phyloP scores from a whole-genome alignment of 2,329 filamentous ascomycete species.

The Ceratocystis ficicola region DNA sequence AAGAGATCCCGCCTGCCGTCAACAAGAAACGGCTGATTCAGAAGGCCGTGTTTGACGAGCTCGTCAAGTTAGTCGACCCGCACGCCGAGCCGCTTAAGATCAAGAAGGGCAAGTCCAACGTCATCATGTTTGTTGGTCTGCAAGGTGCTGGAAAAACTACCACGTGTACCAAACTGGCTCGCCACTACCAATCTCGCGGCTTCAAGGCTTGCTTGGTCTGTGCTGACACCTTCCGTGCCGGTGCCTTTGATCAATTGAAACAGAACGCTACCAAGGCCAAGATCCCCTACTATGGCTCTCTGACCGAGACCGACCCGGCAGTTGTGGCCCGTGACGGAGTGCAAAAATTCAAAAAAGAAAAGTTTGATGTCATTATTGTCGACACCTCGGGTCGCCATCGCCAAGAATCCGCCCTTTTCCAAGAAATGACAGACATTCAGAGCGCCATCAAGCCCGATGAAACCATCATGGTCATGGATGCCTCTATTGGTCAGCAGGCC shows the following conservation, averaged over 20 bases:
- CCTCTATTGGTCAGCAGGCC: slow-evolving; percentile 90
- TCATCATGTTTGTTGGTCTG: slow-evolving; percentile 98
- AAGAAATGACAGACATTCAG: slow-evolving; percentile 97
- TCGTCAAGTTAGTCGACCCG: slow-evolving; percentile 89
- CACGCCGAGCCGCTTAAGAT: slow-evolving; percentile 93
- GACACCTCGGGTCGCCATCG: slow-evolving; percentile 92
- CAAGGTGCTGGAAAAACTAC: slow-evolving; percentile 98
- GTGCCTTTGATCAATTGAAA: slow-evolving; percentile 96
- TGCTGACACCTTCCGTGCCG: slow-evolving; percentile 95
- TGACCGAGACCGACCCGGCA: slow-evolving; percentile 92
- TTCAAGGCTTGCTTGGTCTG: slow-evolving; percentile 92
- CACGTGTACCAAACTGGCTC: slow-evolving; percentile 89
- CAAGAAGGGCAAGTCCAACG: slow-evolving; percentile 88
- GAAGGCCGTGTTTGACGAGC: slow-evolving; percentile 93
- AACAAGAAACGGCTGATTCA: slow-evolving; percentile 99
- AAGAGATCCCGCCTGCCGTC: slow-evolving; percentile 75
- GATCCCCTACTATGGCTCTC: slow-evolving; percentile 93
- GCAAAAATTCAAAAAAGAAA: slow-evolving; percentile 97
- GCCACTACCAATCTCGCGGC: slow-evolving; percentile 86
- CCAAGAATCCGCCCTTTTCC: slow-evolving; percentile 88
- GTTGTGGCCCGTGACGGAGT: slow-evolving; percentile 91
- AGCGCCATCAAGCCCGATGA: slow-evolving; percentile 75
- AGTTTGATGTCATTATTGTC: slow-evolving; percentile 96
- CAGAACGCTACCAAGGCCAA: slow-evolving; percentile 98
- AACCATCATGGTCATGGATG: slow-evolving; percentile 96